These are phyloP conservation scores for Komagataella populi DNA, from an alignment of 805 yeast species.

Conservation along the genomic window DNA sequence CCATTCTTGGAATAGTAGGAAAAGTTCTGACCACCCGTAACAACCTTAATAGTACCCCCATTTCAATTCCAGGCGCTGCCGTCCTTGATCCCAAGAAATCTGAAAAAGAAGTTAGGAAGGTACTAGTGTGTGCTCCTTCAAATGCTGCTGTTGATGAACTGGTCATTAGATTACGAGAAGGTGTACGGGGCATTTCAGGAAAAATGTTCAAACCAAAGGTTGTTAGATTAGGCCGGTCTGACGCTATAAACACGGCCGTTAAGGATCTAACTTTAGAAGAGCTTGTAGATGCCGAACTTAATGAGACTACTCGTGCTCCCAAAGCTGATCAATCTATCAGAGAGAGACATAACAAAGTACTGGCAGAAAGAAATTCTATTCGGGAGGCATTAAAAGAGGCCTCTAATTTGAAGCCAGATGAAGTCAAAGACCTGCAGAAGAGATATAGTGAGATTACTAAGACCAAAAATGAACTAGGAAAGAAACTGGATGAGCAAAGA, in stretches of 20 bases:
- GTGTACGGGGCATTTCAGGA: constrained; percentile 49
- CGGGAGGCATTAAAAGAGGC: constrained; percentile 21
- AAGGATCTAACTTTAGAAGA: constrained; percentile 79
- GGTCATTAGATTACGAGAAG: constrained; percentile 66
- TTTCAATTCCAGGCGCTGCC: not conserved
- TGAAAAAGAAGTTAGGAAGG: constrained; percentile 27
- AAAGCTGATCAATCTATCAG: constrained; percentile 32
- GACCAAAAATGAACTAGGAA: constrained; percentile 55
- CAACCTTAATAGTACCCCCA: constrained; percentile 4
- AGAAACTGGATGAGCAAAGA: constrained; percentile 63
- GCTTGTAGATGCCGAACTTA: constrained; percentile 51
- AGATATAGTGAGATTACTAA: constrained; percentile 26
- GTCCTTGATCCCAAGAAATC: not conserved
- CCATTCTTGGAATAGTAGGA: constrained; percentile 86
- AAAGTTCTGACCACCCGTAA: constrained; percentile 36
- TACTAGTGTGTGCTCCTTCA: constrained; percentile 92
- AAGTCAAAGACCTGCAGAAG: constrained; percentile 24
- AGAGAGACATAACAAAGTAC: constrained; percentile 34
- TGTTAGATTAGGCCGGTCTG: constrained; percentile 83
- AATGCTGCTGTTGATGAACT: constrained; percentile 98
- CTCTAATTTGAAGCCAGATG: constrained; percentile 20
- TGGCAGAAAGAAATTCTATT: constrained; percentile 43
- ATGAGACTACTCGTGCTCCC: constrained; percentile 18
- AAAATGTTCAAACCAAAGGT: constrained; percentile 42
- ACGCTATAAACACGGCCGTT: constrained; percentile 74